Conservation (phyloP, 2,329 filamentous ascomycete species). For the Microcyclospora pomicola region DNA sequence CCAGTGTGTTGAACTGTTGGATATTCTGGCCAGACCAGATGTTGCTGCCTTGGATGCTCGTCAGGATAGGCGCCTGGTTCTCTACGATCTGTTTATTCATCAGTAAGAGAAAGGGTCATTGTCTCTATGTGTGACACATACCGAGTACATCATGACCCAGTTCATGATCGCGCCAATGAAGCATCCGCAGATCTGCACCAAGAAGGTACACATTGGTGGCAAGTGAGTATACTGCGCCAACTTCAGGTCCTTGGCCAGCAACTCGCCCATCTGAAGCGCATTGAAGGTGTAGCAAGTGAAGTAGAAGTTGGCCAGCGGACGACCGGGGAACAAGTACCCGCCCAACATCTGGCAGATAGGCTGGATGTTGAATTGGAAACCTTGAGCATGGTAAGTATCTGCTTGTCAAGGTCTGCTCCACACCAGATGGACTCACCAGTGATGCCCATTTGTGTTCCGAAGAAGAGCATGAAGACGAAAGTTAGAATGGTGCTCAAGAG, state of each 20-base stretch:
- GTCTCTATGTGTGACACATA: slow-evolving; percentile 2
- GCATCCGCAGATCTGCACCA: slow-evolving; percentile 30
- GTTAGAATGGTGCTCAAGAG: slow-evolving; percentile 18
- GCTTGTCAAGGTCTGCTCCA: too few species aligned
- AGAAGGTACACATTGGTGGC: slow-evolving; percentile 31
- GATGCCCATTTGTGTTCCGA: slow-evolving; percentile 16
- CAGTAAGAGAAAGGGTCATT: slow-evolving; percentile 24
- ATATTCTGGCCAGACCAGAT: slow-evolving; percentile 38
- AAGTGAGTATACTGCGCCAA: slow-evolving; percentile 26
- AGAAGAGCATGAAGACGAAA: slow-evolving; percentile 21
- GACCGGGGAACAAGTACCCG: slow-evolving; percentile 32
- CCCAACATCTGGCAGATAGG: slow-evolving; percentile 35
- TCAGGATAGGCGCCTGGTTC: slow-evolving; percentile 30
- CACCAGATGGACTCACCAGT: slow-evolving; percentile 11
- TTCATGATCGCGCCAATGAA: slow-evolving; percentile 32
- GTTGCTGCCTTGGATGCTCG: slow-evolving; percentile 29
- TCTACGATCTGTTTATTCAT: slow-evolving; percentile 24
- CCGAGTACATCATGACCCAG: slow-evolving; percentile 29
- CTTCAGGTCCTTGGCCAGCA: slow-evolving; percentile 23
- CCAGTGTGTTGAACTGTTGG: slow-evolving; percentile 33
- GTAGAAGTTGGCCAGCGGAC: slow-evolving; percentile 24
- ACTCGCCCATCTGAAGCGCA: slow-evolving; percentile 15
- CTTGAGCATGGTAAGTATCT: slow-evolving; percentile 10
- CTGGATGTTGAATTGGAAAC: slow-evolving; percentile 28
- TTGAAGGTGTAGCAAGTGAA: slow-evolving; percentile 20